These are phyloP conservation scores for Aspergillus persii DNA, from an alignment of 2,329 filamentous ascomycete genomes.

Conservation along the genomic window DNA sequence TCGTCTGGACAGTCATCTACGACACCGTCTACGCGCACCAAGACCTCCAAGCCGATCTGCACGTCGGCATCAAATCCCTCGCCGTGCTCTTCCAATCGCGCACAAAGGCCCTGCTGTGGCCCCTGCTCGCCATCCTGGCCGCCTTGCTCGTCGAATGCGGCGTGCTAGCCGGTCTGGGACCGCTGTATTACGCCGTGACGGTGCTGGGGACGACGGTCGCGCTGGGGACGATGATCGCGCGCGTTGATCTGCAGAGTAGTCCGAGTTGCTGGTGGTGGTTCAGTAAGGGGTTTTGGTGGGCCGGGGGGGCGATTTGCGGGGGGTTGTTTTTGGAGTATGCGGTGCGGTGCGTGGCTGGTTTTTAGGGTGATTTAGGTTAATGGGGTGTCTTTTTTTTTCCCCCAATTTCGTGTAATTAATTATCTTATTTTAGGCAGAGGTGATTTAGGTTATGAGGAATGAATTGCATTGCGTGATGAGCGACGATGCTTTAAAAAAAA, in stretches of 20 bases:
- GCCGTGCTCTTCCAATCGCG: conserved; percentile 18
- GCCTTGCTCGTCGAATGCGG: not conserved
- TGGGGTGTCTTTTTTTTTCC: too few relatives aligned
- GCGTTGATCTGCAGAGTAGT: not conserved
- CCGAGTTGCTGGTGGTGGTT: conserved; percentile 7
- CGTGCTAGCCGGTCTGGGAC: not conserved
- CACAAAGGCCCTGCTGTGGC: conserved; percentile 3
- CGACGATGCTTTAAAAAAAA: too few relatives aligned
- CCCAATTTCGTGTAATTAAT: too few relatives aligned
- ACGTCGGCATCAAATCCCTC: conserved; percentile 36
- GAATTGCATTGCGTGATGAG: too few relatives aligned
- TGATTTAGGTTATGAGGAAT: too few relatives aligned
- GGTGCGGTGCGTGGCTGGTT: not conserved
- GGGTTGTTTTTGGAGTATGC: not conserved
- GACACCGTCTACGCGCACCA: conserved; percentile 40
- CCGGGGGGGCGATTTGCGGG: not conserved
- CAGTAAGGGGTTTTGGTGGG: conserved; percentile 4
- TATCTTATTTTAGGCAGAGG: too few relatives aligned
- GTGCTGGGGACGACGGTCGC: not conserved
- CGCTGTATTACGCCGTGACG: not conserved
- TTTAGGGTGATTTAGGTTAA: too few relatives aligned
- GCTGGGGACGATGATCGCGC: not conserved
- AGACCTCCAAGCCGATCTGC: conserved; percentile 36
- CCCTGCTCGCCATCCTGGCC: not conserved
- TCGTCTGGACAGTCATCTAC: conserved; percentile 25